These are phyloP conservation scores for Acer campestre DNA, from an alignment of 345 rosid genomes.

Conservation along the genomic window DNA sequence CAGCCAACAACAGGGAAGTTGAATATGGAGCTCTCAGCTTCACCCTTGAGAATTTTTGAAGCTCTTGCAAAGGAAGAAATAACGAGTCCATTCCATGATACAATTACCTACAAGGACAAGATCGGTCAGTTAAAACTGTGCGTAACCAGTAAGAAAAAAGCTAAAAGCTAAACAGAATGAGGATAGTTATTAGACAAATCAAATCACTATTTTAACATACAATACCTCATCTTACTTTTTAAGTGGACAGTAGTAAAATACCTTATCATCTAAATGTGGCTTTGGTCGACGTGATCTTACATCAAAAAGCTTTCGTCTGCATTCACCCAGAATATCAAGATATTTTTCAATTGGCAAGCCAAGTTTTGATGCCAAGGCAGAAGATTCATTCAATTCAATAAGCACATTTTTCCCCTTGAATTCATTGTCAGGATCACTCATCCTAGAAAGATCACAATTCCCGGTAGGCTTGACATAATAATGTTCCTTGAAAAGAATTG, in stretches of 20 bases:
- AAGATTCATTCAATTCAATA: conserved; percentile 65
- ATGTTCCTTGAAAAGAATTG: conserved; percentile 74
- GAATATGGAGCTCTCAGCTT: conserved; percentile 50
- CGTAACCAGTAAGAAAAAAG: not conserved
- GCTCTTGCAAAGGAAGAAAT: conserved; percentile 91
- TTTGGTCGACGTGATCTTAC: conserved; percentile 66
- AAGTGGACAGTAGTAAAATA: not conserved
- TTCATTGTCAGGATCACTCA: conserved; percentile 88
- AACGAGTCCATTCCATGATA: conserved; percentile 92
- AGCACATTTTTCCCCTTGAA: conserved; percentile 81
- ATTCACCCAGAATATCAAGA: conserved; percentile 73
- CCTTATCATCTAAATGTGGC: conserved; percentile 98
- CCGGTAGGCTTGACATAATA: conserved; percentile 76
- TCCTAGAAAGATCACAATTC: conserved; percentile 85
- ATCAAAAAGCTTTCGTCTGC: conserved; percentile 74
- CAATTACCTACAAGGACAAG: conserved; percentile 63
- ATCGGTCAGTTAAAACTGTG: conserved; percentile 11
- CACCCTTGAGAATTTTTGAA: conserved; percentile 68
- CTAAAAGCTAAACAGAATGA: conserved; percentile 17
- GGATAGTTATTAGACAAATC: not conserved
- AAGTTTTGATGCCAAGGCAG: conserved; percentile 68
- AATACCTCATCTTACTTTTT: conserved; percentile 50
- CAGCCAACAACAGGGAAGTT: conserved; percentile 71
- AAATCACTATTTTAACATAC: not conserved
- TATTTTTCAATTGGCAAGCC: conserved; percentile 58